phyloP scores from a whole-genome alignment of 2,329 filamentous ascomycete species.

The Shiraia sp. region DNA sequence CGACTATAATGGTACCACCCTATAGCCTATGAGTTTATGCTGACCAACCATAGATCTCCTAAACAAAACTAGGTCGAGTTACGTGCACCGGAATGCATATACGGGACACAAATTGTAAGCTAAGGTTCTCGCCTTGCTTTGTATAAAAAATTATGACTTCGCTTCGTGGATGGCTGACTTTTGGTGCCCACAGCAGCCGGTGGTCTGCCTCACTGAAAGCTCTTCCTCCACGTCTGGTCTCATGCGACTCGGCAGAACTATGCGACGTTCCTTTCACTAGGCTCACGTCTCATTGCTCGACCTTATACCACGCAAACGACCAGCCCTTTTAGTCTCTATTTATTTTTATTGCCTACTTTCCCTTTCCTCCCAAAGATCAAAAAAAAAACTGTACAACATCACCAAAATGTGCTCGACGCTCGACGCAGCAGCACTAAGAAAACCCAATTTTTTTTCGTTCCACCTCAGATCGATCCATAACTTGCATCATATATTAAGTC shows the following conservation, averaged over 20 bases:
- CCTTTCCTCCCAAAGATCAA: not conserved
- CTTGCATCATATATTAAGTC: conserved; percentile 10
- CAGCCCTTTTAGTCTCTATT: conserved; percentile 5
- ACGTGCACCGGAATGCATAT: not conserved
- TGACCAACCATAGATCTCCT: conserved; percentile 38
- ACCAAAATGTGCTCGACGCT: conserved; percentile 11
- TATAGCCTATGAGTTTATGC: conserved; percentile 6
- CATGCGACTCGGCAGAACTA: conserved; percentile 15
- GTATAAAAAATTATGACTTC: conserved; percentile 34
- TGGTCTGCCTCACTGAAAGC: conserved; percentile 17
- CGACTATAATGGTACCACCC: conserved; percentile 31
- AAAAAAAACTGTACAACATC: conserved; percentile 24
- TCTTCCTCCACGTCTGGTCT: conserved; percentile 15
- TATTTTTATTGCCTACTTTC: conserved; percentile 6
- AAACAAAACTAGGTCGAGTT: conserved; percentile 31
- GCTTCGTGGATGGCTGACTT: conserved; percentile 37
- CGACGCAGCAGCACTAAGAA: conserved; percentile 10
- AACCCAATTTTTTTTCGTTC: conserved; percentile 2
- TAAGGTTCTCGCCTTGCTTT: conserved; percentile 37
- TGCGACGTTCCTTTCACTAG: conserved; percentile 44
- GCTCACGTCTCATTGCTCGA: conserved; percentile 32
- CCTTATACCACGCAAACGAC: conserved; percentile 1
- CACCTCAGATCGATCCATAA: conserved; percentile 1
- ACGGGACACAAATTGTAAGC: conserved; percentile 27
- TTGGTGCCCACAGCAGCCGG: conserved; percentile 25